A percentile compares a stretch with the other conserved stretches of the same genome.
Evolutionary conservation across 2,329 filamentous ascomycete genomes (phyloP).

Genomic region (Ceratocystis variospora): DNA sequence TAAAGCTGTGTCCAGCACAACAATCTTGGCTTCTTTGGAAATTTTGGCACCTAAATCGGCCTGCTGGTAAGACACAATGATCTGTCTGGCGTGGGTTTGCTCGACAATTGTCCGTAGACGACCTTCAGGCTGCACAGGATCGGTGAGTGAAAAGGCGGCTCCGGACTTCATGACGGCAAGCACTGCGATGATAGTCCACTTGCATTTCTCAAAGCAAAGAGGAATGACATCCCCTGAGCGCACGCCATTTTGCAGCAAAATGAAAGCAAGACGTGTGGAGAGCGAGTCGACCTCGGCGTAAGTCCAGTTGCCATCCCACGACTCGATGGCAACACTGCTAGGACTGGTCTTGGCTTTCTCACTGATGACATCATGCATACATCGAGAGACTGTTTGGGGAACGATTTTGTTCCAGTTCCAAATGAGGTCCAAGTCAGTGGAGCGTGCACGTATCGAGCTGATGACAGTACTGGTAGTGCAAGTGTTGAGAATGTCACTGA

Average conservation of each 20-base stretch:
- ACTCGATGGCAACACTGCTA: conserved; percentile 32
- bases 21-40: conserved; percentile 21
- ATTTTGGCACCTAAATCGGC: conserved; percentile 29
- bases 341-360: conserved; percentile 29
- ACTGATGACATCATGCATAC: conserved; percentile 36
- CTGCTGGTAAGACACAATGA: conserved; percentile 31
- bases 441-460: conserved; percentile 12
- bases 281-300: conserved; percentile 33
- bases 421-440: conserved; percentile 31
- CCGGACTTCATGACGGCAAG: conserved; percentile 38
- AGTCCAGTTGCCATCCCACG: conserved; percentile 37
- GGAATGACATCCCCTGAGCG: conserved; percentile 32
- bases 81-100: conserved; percentile 29
- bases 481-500: conserved; percentile 19
- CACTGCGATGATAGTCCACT: conserved; percentile 33
- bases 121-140: conserved; percentile 34
- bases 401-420: conserved; percentile 35
- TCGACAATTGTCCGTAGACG: conserved; percentile 33
- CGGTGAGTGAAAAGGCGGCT: conserved; percentile 34
- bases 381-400: conserved; percentile 29
- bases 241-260: conserved; percentile 29
- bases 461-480: conserved; percentile 2
- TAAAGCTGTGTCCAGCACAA: conserved; percentile 11
- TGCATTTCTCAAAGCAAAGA: conserved; percentile 38
- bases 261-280: conserved; percentile 31